Evolutionary conservation across 306 rosid species (phyloP).

Genomic region (Quercus alba): DNA sequence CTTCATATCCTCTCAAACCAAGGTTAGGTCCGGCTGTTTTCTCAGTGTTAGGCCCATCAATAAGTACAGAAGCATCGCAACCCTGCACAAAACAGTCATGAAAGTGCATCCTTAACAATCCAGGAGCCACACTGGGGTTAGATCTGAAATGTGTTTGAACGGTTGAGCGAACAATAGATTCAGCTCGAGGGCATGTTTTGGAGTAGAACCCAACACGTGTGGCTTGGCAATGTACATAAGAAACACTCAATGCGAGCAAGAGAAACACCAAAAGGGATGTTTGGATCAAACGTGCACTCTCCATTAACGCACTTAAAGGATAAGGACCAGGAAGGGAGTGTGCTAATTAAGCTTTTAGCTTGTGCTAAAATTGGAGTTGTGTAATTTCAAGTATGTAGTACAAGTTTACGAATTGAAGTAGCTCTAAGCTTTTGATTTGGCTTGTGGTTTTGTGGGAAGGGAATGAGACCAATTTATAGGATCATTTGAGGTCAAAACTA

Average conservation of each 20-base stretch:
- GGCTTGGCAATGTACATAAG: constrained; percentile 28
- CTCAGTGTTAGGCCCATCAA: constrained; percentile 21
- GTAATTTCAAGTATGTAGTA: too few species aligned
- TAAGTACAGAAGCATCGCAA: constrained; percentile 46
- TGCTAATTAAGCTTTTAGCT: too few species aligned
- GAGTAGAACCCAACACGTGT: constrained; percentile 37
- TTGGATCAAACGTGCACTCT: neutral
- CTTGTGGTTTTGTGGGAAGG: too few species aligned
- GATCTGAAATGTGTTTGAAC: constrained; percentile 28
- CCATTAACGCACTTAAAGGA: too few species aligned
- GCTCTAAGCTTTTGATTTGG: too few species aligned
- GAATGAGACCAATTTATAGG: too few species aligned
- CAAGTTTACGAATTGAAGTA: too few species aligned
- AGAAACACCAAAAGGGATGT: neutral
- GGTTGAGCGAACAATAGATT: constrained; percentile 39
- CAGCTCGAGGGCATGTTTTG: constrained; percentile 27
- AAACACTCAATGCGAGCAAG: constrained; percentile 4
- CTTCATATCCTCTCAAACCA: constrained; percentile 38
- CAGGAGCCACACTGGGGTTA: neutral
- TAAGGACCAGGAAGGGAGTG: too few species aligned
- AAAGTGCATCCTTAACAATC: constrained; percentile 40
- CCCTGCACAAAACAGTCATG: constrained; percentile 53
- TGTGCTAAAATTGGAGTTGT: too few species aligned
- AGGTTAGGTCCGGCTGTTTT: constrained; percentile 23
- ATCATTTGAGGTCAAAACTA: too few species aligned